A percentile compares a stretch with the other conserved stretches of the same genome.
Evolutionary conservation across 2,329 filamentous ascomycete species (phyloP).

Genomic region (Aureobasidium subglaciale): DNA sequence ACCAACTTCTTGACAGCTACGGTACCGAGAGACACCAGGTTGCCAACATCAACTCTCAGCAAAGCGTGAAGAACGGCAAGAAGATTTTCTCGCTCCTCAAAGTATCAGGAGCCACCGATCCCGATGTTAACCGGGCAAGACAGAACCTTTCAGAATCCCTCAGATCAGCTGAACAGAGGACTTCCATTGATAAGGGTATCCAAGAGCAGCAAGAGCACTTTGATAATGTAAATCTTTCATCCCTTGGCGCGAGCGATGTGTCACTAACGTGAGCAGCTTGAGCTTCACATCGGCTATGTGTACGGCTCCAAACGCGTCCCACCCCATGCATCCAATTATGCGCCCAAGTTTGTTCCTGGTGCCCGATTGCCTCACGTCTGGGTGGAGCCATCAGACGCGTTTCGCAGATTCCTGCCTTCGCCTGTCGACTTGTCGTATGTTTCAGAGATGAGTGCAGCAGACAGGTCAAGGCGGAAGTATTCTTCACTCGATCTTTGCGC

Average conservation of each 20-base stretch:
- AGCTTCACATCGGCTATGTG: constrained; percentile 40
- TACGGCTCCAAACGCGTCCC: constrained; percentile 32
- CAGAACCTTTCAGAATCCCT: constrained; percentile 27
- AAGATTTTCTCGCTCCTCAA: constrained; percentile 38
- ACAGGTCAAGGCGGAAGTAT: no score
- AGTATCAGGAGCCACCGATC: constrained; percentile 31
- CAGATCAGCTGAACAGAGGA: constrained; percentile 26
- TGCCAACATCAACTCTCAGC: constrained; percentile 34
- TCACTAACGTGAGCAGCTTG: constrained; percentile 22
- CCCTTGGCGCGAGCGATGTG: not conserved
- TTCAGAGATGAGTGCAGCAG: no score
- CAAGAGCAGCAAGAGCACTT: constrained; percentile 37
- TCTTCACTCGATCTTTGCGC: not conserved
- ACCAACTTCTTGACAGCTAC: constrained; percentile 32
- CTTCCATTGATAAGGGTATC: constrained; percentile 29
- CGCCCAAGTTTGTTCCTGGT: constrained; percentile 31
- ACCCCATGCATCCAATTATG: constrained; percentile 32
- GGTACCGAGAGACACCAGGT: constrained; percentile 33
- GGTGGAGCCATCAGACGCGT: constrained; percentile 21
- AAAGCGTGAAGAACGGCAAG: constrained; percentile 40
- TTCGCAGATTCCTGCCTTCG: not conserved
- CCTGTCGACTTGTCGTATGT: not conserved
- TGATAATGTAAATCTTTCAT: constrained; percentile 26
- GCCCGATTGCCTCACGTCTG: constrained; percentile 38
- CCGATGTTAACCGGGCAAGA: constrained; percentile 25